A percentile compares a stretch with the other conserved stretches of the same genome.
Conservation (phyloP, 768 basidiomycete species). For the Boletus speciosus region DNA sequence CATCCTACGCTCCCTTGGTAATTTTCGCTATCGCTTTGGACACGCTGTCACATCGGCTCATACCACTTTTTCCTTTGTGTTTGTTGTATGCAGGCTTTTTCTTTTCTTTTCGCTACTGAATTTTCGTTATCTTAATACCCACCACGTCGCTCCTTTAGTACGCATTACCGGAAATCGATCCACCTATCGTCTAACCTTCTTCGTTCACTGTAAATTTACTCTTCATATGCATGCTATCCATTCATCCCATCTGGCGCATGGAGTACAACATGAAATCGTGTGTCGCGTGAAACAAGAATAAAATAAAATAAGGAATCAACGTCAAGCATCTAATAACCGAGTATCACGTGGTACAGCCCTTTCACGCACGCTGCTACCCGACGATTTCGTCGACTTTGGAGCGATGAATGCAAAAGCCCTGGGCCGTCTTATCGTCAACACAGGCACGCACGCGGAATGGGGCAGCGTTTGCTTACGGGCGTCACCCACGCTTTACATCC, state of each 20-base stretch:
- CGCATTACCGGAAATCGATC: constrained; percentile 18
- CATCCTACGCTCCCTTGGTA: constrained; percentile 33
- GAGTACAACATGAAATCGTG: not conserved
- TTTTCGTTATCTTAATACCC: constrained; percentile 3
- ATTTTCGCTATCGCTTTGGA: constrained; percentile 25
- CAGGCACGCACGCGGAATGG: not conserved
- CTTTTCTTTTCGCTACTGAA: not conserved
- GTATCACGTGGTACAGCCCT: not conserved
- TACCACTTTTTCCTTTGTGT: constrained; percentile 15
- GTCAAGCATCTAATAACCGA: not conserved
- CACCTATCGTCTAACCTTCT: constrained; percentile 15
- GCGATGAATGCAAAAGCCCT: constrained; percentile 62
- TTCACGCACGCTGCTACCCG: constrained; percentile 5
- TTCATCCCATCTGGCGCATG: not conserved
- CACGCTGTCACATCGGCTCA: constrained; percentile 4
- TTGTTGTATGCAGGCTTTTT: constrained; percentile 32
- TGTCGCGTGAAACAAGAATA: not conserved
- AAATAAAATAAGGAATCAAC: not conserved
- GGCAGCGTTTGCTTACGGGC: constrained; percentile 47
- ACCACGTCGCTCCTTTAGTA: constrained; percentile 16
- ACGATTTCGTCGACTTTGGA: constrained; percentile 66
- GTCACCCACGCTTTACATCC: constrained; percentile 92
- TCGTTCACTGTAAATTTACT: constrained; percentile 22
- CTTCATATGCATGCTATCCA: constrained; percentile 16
- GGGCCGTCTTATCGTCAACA: not conserved